phyloP scores from a whole-genome alignment of 2,329 filamentous ascomycete genomes.

The Aspergillus udagawae region DNA sequence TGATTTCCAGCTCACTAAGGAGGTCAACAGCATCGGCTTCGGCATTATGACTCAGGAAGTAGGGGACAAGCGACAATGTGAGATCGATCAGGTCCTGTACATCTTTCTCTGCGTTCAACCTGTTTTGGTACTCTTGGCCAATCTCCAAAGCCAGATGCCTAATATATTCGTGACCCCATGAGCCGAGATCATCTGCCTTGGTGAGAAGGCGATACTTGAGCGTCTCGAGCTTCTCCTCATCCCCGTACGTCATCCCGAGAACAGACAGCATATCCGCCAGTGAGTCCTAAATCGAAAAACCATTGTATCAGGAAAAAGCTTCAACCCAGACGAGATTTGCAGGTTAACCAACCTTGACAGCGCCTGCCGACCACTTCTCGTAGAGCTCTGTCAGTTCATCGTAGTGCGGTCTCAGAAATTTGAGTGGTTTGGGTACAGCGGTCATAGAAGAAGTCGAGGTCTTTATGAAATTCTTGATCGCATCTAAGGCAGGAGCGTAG shows the following conservation, averaged over 20 bases:
- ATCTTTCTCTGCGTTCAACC: constrained; percentile 78
- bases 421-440: constrained; percentile 94
- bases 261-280: constrained; percentile 95
- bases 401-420: constrained; percentile 96
- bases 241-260: constrained; percentile 97
- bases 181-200: constrained; percentile 85
- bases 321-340: not conserved
- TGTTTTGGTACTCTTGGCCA: constrained; percentile 86
- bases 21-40: constrained; percentile 97
- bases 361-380: constrained; percentile 78
- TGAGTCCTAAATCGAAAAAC: constrained; percentile 49
- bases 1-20: constrained; percentile 95
- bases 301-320: constrained; percentile 12
- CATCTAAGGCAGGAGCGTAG: constrained; percentile 88
- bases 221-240: constrained; percentile 92
- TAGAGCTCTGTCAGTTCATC: constrained; percentile 82
- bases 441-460: constrained; percentile 99
- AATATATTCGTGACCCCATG: constrained; percentile 98
- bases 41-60: constrained; percentile 95
- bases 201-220: constrained; percentile 91
- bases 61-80: constrained; percentile 78
- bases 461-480: constrained; percentile 98
- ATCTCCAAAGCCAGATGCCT: constrained; percentile 93
- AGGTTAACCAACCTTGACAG: constrained; percentile 66
- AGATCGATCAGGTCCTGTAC: constrained; percentile 82